A percentile compares a stretch with the other conserved stretches of the same genome.
Conservation (phyloP, 78 protist genomes). For the Chrysochromulina parva region DNA sequence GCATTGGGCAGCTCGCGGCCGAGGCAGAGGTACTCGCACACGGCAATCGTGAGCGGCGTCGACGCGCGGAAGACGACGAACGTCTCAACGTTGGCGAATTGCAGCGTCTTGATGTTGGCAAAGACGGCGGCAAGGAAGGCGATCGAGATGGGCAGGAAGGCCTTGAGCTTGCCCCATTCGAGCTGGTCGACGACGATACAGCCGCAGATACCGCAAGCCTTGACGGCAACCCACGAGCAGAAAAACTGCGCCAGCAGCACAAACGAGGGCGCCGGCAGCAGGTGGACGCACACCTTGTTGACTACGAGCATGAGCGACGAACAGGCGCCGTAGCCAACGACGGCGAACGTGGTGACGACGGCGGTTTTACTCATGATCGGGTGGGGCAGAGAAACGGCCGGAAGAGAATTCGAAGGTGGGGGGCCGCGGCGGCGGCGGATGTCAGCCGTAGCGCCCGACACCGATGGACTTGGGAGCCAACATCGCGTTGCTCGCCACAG, state of each 20-base stretch:
- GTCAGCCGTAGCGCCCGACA: too few relatives aligned
- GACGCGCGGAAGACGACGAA: constrained; percentile 34
- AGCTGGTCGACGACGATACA: neutral
- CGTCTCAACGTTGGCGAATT: constrained; percentile 5
- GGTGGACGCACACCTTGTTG: neutral
- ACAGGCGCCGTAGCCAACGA: neutral
- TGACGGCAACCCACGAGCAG: neutral
- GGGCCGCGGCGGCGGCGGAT: too few relatives aligned
- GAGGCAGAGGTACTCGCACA: neutral
- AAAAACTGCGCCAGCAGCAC: neutral
- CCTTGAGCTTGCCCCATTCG: neutral
- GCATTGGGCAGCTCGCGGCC: neutral
- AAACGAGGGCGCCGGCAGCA: neutral
- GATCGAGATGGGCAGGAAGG: neutral
- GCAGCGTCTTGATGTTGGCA: neutral
- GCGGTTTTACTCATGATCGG: too few relatives aligned
- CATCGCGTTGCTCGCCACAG: too few relatives aligned
- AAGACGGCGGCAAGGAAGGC: neutral
- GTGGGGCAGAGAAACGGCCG: too few relatives aligned
- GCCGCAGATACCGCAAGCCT: neutral
- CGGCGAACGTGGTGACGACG: neutral
- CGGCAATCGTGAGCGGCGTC: neutral
- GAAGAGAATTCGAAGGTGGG: too few relatives aligned
- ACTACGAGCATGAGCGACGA: neutral
- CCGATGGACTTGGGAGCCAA: too few relatives aligned